Conservation (phyloP, 169 alveolate species). For the Cryptosporidium muris region DNA sequence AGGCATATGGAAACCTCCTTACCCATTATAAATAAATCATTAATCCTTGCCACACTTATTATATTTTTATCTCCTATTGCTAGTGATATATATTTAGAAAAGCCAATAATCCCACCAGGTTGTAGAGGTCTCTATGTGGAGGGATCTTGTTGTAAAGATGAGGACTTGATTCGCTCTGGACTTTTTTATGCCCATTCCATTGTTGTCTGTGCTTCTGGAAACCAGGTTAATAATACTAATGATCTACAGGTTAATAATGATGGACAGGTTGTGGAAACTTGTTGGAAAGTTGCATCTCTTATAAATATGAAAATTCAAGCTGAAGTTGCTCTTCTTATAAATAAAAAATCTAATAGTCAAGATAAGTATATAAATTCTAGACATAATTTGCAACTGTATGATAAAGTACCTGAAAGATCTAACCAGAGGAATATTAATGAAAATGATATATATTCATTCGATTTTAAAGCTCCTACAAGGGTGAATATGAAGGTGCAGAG, state of each 20-base stretch:
- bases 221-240: background rate
- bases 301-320: conserved; percentile 69
- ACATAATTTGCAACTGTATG: background rate
- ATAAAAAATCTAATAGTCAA: conserved; percentile 16
- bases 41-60: conserved; percentile 46
- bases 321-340: conserved; percentile 15
- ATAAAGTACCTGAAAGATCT: background rate
- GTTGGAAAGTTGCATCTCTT: conserved; percentile 61
- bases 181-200: conserved; percentile 64
- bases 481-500: conserved; percentile 11
- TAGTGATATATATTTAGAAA: conserved; percentile 34
- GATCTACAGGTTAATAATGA: conserved; percentile 17
- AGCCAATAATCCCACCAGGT: conserved; percentile 57
- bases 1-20: conserved; percentile 12
- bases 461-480: background rate
- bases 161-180: conserved; percentile 61
- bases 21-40: conserved; percentile 46
- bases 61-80: conserved; percentile 32
- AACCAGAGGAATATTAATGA: background rate
- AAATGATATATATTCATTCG: background rate
- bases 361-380: background rate
- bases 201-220: conserved; percentile 59
- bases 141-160: conserved; percentile 57
- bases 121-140: conserved; percentile 37
- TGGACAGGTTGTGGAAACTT: conserved; percentile 35